These are phyloP conservation scores for Zygosaccharomyces rouxii DNA, from an alignment of 805 yeast species.

Conservation along the genomic window DNA sequence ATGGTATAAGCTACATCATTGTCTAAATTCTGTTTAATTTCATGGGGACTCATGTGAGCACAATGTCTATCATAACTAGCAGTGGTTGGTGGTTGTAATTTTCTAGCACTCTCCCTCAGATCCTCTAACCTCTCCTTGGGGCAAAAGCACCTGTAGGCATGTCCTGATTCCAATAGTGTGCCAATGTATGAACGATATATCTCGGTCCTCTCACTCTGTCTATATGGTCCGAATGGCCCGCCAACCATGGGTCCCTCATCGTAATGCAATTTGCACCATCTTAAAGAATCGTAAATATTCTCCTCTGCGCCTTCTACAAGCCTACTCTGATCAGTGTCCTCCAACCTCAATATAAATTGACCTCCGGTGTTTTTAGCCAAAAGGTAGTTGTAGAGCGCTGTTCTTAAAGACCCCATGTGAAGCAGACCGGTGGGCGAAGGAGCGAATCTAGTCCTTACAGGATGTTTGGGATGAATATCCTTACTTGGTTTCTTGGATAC, in stretches of 20 bases:
- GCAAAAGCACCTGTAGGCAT: slow-evolving; percentile 86
- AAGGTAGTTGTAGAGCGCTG: slow-evolving; percentile 86
- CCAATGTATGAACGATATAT: slow-evolving; percentile 63
- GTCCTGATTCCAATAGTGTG: slow-evolving; percentile 53
- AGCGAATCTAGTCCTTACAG: slow-evolving; percentile 88
- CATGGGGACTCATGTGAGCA: slow-evolving; percentile 40
- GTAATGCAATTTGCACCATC: slow-evolving; percentile 68
- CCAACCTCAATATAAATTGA: slow-evolving; percentile 73
- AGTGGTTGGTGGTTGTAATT: slow-evolving; percentile 79
- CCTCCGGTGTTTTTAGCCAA: slow-evolving; percentile 79
- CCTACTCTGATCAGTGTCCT: slow-evolving; percentile 87
- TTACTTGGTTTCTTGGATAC: slow-evolving; percentile 17
- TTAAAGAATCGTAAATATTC: slow-evolving; percentile 66
- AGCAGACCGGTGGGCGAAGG: slow-evolving; percentile 96
- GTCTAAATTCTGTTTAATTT: slow-evolving; percentile 36
- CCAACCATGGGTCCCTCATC: slow-evolving; percentile 73
- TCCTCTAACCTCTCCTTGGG: slow-evolving; percentile 67
- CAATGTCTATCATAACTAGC: slow-evolving; percentile 91
- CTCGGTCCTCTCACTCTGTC: slow-evolving; percentile 73
- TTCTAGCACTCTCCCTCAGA: slow-evolving; percentile 68
- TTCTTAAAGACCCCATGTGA: slow-evolving; percentile 91
- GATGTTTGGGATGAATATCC: slow-evolving; percentile 41
- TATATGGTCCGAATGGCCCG: slow-evolving; percentile 58
- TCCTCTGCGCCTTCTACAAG: slow-evolving; percentile 78
- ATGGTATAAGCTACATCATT: slow-evolving; percentile 47